phyloP scores from a whole-genome alignment of 2,329 filamentous ascomycete species.

The Keithomyces neogunnii region DNA sequence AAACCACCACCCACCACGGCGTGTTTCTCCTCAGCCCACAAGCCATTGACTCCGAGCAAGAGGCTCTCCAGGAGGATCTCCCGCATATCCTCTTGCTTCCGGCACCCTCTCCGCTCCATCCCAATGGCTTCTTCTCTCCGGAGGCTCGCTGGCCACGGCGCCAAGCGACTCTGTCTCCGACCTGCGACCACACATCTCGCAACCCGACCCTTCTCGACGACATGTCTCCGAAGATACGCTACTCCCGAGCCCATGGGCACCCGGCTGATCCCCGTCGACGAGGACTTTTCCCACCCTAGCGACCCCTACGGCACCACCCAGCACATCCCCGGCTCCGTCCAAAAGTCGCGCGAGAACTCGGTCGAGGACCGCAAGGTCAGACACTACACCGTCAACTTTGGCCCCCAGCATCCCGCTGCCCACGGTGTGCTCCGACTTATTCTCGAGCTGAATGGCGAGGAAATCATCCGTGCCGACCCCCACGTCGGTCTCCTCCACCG shows the following conservation, averaged over 20 bases:
- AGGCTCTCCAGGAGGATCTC: constrained; percentile 24
- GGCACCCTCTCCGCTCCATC: constrained; percentile 18
- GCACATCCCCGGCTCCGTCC: constrained; percentile 31
- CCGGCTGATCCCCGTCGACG: constrained; percentile 56
- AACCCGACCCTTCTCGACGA: constrained; percentile 57
- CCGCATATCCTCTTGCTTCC: constrained; percentile 18
- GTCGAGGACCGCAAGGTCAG: constrained; percentile 72
- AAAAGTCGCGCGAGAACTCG: constrained; percentile 39
- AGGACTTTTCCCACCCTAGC: constrained; percentile 48
- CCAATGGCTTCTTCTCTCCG: constrained; percentile 60
- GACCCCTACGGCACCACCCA: constrained; percentile 40
- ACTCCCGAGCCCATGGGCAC: constrained; percentile 44
- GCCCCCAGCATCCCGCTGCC: constrained; percentile 94
- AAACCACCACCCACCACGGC: constrained; percentile 3
- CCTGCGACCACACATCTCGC: constrained; percentile 26
- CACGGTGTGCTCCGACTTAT: constrained; percentile 97
- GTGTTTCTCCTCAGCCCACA: constrained; percentile 15
- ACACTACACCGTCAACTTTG: constrained; percentile 99
- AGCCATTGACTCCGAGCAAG: constrained; percentile 28
- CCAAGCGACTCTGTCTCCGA: constrained; percentile 56
- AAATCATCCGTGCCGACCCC: constrained; percentile 92
- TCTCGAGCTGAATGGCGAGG: constrained; percentile 94
- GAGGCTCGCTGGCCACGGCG: constrained; percentile 63
- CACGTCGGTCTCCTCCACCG: constrained; percentile 95
- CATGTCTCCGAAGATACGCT: constrained; percentile 54